These are phyloP conservation scores for Potentilla sterilis DNA, from an alignment of 306 rosid species.

Conservation along the genomic window DNA sequence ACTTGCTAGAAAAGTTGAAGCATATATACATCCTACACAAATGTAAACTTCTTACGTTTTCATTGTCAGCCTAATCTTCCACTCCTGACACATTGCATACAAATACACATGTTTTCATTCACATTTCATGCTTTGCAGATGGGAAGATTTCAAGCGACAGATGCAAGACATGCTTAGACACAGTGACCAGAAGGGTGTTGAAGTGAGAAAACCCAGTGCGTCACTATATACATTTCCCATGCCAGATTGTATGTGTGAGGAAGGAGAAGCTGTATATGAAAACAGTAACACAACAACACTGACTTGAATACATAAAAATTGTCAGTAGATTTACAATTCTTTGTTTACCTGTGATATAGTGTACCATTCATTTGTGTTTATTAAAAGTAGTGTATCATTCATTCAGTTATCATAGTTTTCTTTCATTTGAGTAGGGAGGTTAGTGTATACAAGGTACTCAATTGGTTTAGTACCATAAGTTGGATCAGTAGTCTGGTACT, in stretches of 20 bases:
- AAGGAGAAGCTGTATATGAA: slow-evolving; percentile 40
- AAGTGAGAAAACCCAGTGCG: slow-evolving; percentile 66
- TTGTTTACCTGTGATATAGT: slow-evolving; percentile 42
- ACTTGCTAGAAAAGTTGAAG: not conserved
- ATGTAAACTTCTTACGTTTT: not conserved
- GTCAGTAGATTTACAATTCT: slow-evolving; percentile 26
- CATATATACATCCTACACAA: not conserved
- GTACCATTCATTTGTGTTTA: slow-evolving; percentile 28
- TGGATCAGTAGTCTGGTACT: not conserved
- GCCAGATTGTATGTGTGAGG: slow-evolving; percentile 97
- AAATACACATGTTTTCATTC: not conserved
- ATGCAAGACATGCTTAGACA: slow-evolving; percentile 80
- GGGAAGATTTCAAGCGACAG: slow-evolving; percentile 65
- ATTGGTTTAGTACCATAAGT: slow-evolving; percentile 11
- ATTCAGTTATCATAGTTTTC: slow-evolving; percentile 23
- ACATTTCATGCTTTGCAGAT: slow-evolving; percentile 38
- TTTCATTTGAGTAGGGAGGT: slow-evolving; percentile 17
- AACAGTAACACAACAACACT: slow-evolving; percentile 24
- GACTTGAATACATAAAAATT: slow-evolving; percentile 20
- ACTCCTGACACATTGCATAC: not conserved
- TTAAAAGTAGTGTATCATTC: slow-evolving; percentile 25
- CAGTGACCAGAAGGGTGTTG: slow-evolving; percentile 75
- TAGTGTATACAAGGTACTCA: slow-evolving; percentile 3
- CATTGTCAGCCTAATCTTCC: no score
- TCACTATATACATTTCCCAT: slow-evolving; percentile 85